Evolutionary conservation across 371 early-diverging fungal genomes (phyloP), one percentile per base, ranked within the genome.

Genomic region (Mucor racemosus): DNA sequence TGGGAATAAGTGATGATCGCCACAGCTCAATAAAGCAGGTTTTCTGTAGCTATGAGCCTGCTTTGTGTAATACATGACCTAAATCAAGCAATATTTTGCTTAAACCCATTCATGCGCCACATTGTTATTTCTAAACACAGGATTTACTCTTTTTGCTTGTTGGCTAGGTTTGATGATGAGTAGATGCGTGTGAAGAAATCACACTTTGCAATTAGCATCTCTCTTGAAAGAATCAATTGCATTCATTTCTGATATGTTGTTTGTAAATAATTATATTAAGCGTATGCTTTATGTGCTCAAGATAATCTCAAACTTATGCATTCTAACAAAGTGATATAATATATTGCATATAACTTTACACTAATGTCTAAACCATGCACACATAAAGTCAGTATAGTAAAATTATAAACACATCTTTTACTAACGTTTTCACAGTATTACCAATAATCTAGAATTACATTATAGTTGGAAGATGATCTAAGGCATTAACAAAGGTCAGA

Each of bases 41-140:
- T 50, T 26, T 26, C 50, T 50, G 50, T 26, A 50, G 44, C 50
- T 21, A 21, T 50, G 50, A 50, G 50, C 50, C 50, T 50, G 19
- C 50, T 50, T 38, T 19, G 50, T 50, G 50, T 50, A 50, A 50
- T 50, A 21, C 9, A 21, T 11, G 7, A 50, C 1, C 50, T 50
- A 50, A 50, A 50, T 50, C 0, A 21, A 26, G 50, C 21, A 50
- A 50, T 50, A 50, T 50, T 26, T 13, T 50, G 50, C 50, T 50
- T 26, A 11, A 11, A 11, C 21, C 9, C 11, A 21, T 4, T 26
- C 21, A 50, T 50, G 26, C 50, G 50, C 50, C 50, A 50, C 50
- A 50, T 19, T 21, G 21, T 19, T 50, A 26, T 38, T 38, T 38
- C 38, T 9, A 11, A 3, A 38, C 38, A 11, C 38, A 38, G 26